These are phyloP conservation scores for Solanum paucissectum DNA, from an alignment of 257 asterid genomes.

Conservation along the genomic window DNA sequence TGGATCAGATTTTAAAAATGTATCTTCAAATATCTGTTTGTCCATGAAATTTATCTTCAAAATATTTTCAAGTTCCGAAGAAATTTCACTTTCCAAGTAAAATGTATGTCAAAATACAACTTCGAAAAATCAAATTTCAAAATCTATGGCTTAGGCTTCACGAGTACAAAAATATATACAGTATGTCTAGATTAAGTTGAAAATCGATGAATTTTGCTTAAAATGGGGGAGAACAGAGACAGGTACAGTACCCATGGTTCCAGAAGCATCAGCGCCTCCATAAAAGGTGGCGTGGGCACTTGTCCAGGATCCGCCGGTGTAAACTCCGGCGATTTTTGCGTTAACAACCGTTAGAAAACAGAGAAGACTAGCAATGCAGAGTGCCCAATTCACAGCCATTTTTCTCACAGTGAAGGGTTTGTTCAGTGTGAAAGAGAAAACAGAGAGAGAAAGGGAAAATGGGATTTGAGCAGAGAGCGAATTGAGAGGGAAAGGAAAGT, in stretches of 20 bases:
- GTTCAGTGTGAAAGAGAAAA: neutral
- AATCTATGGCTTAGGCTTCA: neutral
- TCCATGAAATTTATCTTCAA: neutral
- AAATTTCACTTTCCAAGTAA: neutral
- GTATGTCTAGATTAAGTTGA: neutral
- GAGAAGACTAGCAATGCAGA: conserved; percentile 34
- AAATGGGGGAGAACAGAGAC: neutral
- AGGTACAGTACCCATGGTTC: conserved; percentile 66
- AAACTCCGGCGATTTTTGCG: conserved; percentile 52
- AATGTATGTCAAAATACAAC: neutral
- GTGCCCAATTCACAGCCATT: conserved; percentile 3
- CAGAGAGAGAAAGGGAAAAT: neutral
- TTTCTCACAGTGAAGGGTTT: neutral
- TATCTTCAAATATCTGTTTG: neutral
- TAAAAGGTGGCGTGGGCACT: conserved; percentile 87
- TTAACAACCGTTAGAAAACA: conserved; percentile 13
- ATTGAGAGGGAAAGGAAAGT: conserved; percentile 28
- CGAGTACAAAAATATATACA: neutral
- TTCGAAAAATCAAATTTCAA: neutral
- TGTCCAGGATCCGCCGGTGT: conserved; percentile 54
- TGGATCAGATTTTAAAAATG: neutral
- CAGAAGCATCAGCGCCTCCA: conserved; percentile 90
- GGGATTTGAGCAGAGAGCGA: conserved; percentile 1
- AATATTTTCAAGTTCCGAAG: neutral
- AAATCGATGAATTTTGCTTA: neutral